Evolutionary conservation across 179 eudicot species (phyloP).

Genomic region (Amaranthus tricolor): DNA sequence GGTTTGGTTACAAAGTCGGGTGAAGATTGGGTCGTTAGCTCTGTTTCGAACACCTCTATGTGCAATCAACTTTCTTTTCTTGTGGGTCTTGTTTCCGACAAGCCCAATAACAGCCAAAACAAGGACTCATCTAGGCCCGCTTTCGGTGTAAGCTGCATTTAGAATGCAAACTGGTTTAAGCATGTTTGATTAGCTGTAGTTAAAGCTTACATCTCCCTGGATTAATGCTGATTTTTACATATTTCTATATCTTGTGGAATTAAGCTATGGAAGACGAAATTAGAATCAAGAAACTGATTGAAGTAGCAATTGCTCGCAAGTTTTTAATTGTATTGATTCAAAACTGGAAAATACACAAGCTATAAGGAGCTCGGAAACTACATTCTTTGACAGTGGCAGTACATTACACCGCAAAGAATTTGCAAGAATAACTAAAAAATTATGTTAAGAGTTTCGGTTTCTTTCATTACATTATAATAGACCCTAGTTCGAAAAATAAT

Average conservation of each 20-base stretch:
- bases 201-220: background rate
- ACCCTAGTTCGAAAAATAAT: background rate
- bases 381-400: slow-evolving; percentile 4
- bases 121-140: too few species aligned
- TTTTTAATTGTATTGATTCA: background rate
- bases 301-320: background rate
- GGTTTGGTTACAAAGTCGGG: too few species aligned
- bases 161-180: too few species aligned
- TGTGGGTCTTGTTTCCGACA: background rate
- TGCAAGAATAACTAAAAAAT: background rate
- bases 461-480: background rate
- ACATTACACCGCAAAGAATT: background rate
- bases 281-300: background rate
- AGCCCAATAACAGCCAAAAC: too few species aligned
- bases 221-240: background rate
- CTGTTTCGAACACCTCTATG: too few species aligned
- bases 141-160: too few species aligned
- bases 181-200: too few species aligned
- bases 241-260: background rate
- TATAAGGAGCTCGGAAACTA: slow-evolving; percentile 22
- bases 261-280: background rate
- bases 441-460: background rate
- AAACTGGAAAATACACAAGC: slow-evolving; percentile 14
- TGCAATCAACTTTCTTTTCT: too few species aligned
- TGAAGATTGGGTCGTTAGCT: too few species aligned